Evolutionary conservation across 2,329 filamentous ascomycete genomes (phyloP).

Genomic region (Metarhizium sp.): DNA sequence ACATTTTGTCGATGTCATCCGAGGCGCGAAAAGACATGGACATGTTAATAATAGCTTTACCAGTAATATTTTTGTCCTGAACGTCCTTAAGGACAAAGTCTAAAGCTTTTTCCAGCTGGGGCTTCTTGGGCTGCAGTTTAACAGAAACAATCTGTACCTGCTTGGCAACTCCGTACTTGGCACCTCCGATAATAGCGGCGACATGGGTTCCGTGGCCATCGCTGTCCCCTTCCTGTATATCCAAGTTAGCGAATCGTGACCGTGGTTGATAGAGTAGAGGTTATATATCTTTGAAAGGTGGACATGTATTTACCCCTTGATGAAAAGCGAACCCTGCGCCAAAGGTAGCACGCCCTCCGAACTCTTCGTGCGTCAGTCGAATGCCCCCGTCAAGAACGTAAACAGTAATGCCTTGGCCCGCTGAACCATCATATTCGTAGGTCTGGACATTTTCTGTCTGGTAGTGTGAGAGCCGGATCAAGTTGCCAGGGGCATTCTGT

Average conservation of each 20-base stretch:
- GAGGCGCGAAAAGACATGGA: constrained; percentile 45
- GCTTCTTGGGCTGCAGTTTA: constrained; percentile 41
- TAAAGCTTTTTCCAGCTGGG: constrained; percentile 46
- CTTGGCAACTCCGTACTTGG: constrained; percentile 54
- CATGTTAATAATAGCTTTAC: constrained; percentile 55
- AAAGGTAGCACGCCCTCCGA: constrained; percentile 43
- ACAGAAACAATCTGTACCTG: constrained; percentile 43
- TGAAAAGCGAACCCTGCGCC: constrained; percentile 41
- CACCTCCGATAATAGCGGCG: constrained; percentile 50
- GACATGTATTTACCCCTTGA: constrained; percentile 28
- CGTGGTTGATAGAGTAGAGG: too few relatives aligned
- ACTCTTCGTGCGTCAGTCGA: constrained; percentile 43
- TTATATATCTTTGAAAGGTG: too few relatives aligned
- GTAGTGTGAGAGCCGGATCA: not conserved
- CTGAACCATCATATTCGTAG: constrained; percentile 40
- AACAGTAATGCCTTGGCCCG: constrained; percentile 46
- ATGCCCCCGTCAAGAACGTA: constrained; percentile 62
- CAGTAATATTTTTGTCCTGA: constrained; percentile 26
- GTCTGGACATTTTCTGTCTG: not conserved
- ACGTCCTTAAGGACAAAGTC: constrained; percentile 43
- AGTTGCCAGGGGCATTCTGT: not conserved
- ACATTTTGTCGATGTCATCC: constrained; percentile 43
- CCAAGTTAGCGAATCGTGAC: too few relatives aligned
- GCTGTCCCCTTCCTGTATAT: too few relatives aligned
- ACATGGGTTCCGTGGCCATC: constrained; percentile 57